A percentile compares a stretch with the other conserved stretches of the same genome.
Evolutionary conservation across 208 protist genomes (phyloP).

Genomic region (Acanthamoeba castellanii): DNA sequence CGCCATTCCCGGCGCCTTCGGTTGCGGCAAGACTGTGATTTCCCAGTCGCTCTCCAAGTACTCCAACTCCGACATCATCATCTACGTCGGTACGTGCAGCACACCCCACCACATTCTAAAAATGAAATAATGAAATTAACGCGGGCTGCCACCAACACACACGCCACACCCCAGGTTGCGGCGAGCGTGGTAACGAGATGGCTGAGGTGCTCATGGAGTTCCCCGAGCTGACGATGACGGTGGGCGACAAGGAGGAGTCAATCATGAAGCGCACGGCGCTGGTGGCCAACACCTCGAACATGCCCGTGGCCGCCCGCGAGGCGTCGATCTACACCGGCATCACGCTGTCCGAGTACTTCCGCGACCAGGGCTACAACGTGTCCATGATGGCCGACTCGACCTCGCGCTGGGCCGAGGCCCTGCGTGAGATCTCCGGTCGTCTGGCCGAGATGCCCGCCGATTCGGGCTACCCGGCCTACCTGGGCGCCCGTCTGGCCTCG

Average conservation of each 20-base stretch:
- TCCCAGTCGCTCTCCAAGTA: constrained; percentile 99
- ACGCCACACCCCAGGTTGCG: constrained; percentile 93
- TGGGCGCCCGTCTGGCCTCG: constrained; percentile 98
- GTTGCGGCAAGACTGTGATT: constrained; percentile 99
- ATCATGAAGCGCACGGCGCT: constrained; percentile 99
- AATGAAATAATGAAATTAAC: neutral
- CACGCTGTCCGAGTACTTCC: constrained; percentile 98
- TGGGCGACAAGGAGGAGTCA: constrained; percentile 96
- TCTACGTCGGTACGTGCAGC: constrained; percentile 98
- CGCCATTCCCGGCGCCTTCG: constrained; percentile 99
- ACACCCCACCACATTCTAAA: neutral
- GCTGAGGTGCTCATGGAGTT: constrained; percentile 99
- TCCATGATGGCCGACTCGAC: constrained; percentile 99
- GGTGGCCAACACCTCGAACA: constrained; percentile 99
- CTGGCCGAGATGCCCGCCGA: constrained; percentile 99
- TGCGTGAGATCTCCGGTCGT: constrained; percentile 99
- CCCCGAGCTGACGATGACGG: constrained; percentile 94
- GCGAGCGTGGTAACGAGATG: constrained; percentile 99
- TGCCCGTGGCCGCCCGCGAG: constrained; percentile 99
- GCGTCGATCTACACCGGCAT: constrained; percentile 99
- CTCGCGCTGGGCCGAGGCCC: constrained; percentile 99
- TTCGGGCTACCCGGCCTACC: constrained; percentile 91
- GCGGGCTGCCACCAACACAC: neutral
- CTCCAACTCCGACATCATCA: constrained; percentile 99
- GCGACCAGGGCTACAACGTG: constrained; percentile 99